A percentile compares a stretch with the other conserved stretches of the same genome.
Conservation (phyloP, 306 rosid species). For the Casuarina cunninghamiana region DNA sequence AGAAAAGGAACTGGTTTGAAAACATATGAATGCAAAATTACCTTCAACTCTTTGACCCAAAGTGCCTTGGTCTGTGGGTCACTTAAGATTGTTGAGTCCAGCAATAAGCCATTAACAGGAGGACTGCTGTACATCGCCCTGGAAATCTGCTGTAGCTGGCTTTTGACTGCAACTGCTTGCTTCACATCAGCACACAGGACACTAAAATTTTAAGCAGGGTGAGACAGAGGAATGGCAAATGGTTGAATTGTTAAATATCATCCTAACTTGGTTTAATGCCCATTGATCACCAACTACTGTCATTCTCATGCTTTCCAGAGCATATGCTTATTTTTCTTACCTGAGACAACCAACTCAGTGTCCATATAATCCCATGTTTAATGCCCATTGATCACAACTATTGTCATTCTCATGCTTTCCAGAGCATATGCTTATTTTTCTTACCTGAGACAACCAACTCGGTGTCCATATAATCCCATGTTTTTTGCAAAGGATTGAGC, state of each 20-base stretch:
- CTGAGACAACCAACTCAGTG: slow-evolving; percentile 46
- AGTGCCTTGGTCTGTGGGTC: slow-evolving; percentile 28
- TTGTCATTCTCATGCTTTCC: not conserved
- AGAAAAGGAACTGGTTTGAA: not conserved
- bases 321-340: slow-evolving; percentile 7
- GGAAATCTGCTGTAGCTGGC: slow-evolving; percentile 40
- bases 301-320: not conserved
- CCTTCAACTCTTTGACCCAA: slow-evolving; percentile 44
- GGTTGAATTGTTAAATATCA: not conserved
- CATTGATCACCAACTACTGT: not conserved
- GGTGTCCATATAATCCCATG: slow-evolving; percentile 46
- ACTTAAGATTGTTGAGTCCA: slow-evolving; percentile 38
- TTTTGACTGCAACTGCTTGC: slow-evolving; percentile 35
- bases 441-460: slow-evolving; percentile 44
- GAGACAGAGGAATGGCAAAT: not conserved
- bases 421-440: not conserved
- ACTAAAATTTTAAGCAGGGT: slow-evolving; percentile 14
- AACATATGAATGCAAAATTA: not conserved
- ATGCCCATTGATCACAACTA: not conserved
- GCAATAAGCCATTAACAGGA: slow-evolving; percentile 36
- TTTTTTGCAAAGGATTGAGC: slow-evolving; percentile 51
- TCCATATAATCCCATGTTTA: slow-evolving; percentile 46
- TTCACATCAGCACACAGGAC: slow-evolving; percentile 30
- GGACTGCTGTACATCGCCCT: slow-evolving; percentile 44
- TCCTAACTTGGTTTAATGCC: not conserved